phyloP scores from a whole-genome alignment of 1,284 basidiomycete species.

The Microbotryomycetes sp. region DNA sequence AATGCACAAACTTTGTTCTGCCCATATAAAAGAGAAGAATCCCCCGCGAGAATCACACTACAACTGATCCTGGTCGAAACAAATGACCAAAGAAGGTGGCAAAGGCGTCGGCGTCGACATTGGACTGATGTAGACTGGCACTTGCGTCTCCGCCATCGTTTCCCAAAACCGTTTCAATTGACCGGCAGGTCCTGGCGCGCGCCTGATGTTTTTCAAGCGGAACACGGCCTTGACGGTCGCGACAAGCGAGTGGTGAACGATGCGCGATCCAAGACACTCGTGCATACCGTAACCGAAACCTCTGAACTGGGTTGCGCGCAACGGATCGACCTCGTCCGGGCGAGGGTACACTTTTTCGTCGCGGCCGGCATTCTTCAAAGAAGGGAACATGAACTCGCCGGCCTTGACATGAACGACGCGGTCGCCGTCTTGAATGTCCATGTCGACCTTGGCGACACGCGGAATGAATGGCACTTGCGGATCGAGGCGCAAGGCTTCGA shows the following conservation, averaged over 20 bases:
- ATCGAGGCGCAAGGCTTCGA: slow-evolving; percentile 27
- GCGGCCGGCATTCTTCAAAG: slow-evolving; percentile 4
- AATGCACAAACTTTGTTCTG: no score
- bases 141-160: background rate
- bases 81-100: slow-evolving; percentile 3
- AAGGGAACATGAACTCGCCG: slow-evolving; percentile 16
- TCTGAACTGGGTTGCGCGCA: slow-evolving; percentile 2
- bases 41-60: no score
- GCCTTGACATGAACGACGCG: slow-evolving; percentile 1
- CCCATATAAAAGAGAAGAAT: no score
- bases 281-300: slow-evolving; percentile 9
- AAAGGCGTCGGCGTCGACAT: background rate
- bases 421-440: slow-evolving; percentile 6
- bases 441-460: slow-evolving; percentile 9
- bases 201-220: slow-evolving; percentile 48
- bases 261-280: slow-evolving; percentile 9
- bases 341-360: slow-evolving; percentile 8
- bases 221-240: slow-evolving; percentile 36
- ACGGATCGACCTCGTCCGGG: slow-evolving; percentile 10
- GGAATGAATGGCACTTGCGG: slow-evolving; percentile 23
- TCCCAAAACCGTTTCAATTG: slow-evolving; percentile 9
- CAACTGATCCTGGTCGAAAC: background rate
- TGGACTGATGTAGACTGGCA: slow-evolving; percentile 4
- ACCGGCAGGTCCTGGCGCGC: slow-evolving; percentile 52
- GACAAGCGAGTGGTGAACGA: slow-evolving; percentile 8